Base-by-base conservation (phyloP, 768 basidiomycete species). In the Sarcodon sp. region DNA sequence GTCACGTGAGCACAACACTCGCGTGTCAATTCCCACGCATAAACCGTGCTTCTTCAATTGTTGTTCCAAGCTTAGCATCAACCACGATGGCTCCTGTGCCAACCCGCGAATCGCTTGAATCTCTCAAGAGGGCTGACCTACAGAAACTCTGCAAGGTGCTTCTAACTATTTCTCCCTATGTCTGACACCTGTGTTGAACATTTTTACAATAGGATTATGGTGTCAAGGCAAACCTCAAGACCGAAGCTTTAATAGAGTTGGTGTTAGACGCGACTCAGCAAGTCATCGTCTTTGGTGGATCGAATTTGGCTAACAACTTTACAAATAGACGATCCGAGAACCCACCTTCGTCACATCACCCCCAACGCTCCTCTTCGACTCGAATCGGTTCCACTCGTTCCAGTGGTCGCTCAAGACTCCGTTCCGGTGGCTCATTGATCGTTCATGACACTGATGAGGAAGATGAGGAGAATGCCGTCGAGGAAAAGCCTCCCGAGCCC, bases 211-310 rank as follows among this genome's bases (percentile, higher is more conserved):
- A 89, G 85, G 83, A 87, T 55, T 78, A 81, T 58, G 84, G 85
- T 50, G 76, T 89, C 51, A 84, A 76, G 64, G 87, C 87, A 41
- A 88, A 88, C 63, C 73, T 87, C 58, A 88, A 85, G 68, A 76
- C 83, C 18, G 83, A 87, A 57, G 79, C 77, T 43, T 67, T 89
- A 53, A 86, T 89, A 57, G 81, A 87, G 58, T 69, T 85, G 13
- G 66, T 89, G 27, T 66, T 85, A 11, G 76, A 81, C 55, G 73
- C 69, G 12, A 44, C 53, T 1, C 32, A 43, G 51, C 53, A 45
- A 33, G 50, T 47, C 32, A 44, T 10, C 35, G 31, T 35, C 34
- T 44, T 35, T 16, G 10, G 18, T 15, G 33, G 21, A 18, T 35
- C 44, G 27, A 33, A 37, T 37, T 36, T 35, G 47, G 55, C 18